A percentile compares a stretch with the other conserved stretches of the same genome.
These are phyloP conservation scores for Beauveria australis DNA, from an alignment of 2,329 filamentous ascomycete genomes.

Conservation along the genomic window DNA sequence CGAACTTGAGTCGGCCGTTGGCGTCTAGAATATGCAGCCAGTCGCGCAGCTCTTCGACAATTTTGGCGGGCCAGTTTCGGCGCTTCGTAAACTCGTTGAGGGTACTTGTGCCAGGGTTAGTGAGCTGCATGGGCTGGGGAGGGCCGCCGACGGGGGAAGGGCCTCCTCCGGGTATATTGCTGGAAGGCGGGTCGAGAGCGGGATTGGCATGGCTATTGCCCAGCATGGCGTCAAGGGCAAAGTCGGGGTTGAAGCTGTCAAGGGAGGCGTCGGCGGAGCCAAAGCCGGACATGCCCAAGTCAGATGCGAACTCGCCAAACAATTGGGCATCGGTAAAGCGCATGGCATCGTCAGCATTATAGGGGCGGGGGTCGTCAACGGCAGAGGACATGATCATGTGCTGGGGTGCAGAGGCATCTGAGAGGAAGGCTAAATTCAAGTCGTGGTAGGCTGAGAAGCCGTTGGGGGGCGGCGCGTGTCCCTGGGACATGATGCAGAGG, in stretches of 20 bases:
- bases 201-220: conserved; percentile 17
- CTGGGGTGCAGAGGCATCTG: conserved; percentile 9
- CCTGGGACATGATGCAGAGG: conserved; percentile 8
- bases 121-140: conserved; percentile 16
- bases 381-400: neutral
- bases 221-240: conserved; percentile 11
- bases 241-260: conserved; percentile 7
- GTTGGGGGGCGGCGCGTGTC: conserved; percentile 2
- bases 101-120: conserved; percentile 30
- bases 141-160: conserved; percentile 33
- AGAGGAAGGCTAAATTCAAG: neutral
- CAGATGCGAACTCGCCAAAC: conserved; percentile 4
- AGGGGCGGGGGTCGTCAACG: neutral
- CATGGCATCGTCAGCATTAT: neutral
- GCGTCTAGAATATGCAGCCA: conserved; percentile 80
- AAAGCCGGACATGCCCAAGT: conserved; percentile 3
- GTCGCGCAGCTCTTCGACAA: conserved; percentile 84
- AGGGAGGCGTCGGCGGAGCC: neutral
- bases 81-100: conserved; percentile 53
- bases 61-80: conserved; percentile 75
- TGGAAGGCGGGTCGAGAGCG: conserved; percentile 22
- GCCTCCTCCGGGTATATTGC: conserved; percentile 33
- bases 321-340: conserved; percentile 5
- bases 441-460: conserved; percentile 2
- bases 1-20: conserved; percentile 74